Percentiles rank a stretch among this genome's conserved stretches.
Evolutionary conservation across 2,329 filamentous ascomycete genomes (phyloP).

Genomic region (Botrytis medusae): DNA sequence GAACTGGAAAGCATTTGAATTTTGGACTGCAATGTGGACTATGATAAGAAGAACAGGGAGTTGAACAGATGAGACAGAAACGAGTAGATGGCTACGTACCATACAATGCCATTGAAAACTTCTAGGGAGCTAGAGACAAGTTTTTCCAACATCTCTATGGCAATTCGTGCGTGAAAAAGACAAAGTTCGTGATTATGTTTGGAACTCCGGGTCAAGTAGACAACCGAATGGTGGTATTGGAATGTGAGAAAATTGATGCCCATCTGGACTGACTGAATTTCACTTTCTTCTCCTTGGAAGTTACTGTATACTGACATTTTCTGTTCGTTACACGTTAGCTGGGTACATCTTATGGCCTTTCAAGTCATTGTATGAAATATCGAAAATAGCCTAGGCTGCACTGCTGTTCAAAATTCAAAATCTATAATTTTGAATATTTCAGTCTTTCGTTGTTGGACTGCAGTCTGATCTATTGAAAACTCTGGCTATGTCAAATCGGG

Average conservation of each 20-base stretch:
- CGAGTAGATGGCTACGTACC: conserved; percentile 19
- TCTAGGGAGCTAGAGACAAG: conserved; percentile 24
- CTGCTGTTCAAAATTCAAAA: neutral
- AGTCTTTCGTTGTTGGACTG: neutral
- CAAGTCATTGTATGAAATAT: neutral
- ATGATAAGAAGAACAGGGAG: neutral
- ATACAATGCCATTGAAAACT: conserved; percentile 27
- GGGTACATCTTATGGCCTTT: too few species aligned
- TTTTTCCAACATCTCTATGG: conserved; percentile 23
- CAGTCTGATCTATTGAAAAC: neutral
- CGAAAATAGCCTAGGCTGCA: neutral
- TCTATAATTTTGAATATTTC: neutral
- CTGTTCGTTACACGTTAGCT: neutral
- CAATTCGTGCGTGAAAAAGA: conserved; percentile 23
- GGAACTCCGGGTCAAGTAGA: conserved; percentile 23
- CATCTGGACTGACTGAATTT: conserved; percentile 21
- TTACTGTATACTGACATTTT: neutral
- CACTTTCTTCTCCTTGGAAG: neutral
- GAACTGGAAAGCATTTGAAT: neutral
- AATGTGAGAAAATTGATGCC: conserved; percentile 24
- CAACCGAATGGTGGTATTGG: conserved; percentile 27
- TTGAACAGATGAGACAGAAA: neutral
- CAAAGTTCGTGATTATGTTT: conserved; percentile 20
- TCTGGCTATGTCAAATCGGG: neutral
- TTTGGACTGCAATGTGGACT: neutral